These are phyloP conservation scores for Lactarius deliciosus DNA, from an alignment of 768 basidiomycete genomes.

Conservation along the genomic window DNA sequence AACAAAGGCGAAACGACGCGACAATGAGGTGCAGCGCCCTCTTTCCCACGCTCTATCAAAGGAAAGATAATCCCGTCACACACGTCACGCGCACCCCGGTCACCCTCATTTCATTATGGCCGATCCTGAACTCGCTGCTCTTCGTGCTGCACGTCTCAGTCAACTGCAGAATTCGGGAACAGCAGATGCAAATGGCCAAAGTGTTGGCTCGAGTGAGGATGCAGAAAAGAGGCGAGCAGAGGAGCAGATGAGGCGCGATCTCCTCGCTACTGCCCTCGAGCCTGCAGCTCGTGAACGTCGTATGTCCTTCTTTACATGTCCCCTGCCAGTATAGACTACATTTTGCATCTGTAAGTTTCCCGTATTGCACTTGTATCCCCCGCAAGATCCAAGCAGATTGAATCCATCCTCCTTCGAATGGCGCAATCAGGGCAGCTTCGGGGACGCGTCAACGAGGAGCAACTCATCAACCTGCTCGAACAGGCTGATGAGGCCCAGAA, in stretches of 20 bases:
- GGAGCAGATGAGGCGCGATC: constrained; percentile 72
- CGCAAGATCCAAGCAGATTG: constrained; percentile 76
- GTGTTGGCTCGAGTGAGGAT: constrained; percentile 53
- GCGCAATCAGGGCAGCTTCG: constrained; percentile 80
- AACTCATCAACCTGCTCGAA: constrained; percentile 82
- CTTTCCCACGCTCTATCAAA: constrained; percentile 14
- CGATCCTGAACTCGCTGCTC: constrained; percentile 45
- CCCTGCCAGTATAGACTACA: background rate
- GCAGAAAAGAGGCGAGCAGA: constrained; percentile 48
- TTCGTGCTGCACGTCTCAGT: constrained; percentile 45
- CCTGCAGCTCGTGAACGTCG: constrained; percentile 30
- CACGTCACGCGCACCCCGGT: constrained; percentile 8
- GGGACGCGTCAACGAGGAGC: constrained; percentile 72
- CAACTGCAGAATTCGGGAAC: constrained; percentile 39
- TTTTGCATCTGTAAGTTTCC: constrained; percentile 54
- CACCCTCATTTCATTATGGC: constrained; percentile 26
- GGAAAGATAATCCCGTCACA: constrained; percentile 3
- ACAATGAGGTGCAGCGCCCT: constrained; percentile 29
- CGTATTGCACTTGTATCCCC: constrained; percentile 87
- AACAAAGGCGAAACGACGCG: constrained; percentile 22
- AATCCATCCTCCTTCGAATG: constrained; percentile 75
- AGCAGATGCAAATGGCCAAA: constrained; percentile 27
- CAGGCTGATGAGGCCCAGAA: constrained; percentile 56
- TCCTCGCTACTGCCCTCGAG: constrained; percentile 36
- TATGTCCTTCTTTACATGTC: constrained; percentile 11